These are phyloP conservation scores for Ceratocystis albifundus DNA, from an alignment of 2,329 filamentous ascomycete species.

Conservation along the genomic window DNA sequence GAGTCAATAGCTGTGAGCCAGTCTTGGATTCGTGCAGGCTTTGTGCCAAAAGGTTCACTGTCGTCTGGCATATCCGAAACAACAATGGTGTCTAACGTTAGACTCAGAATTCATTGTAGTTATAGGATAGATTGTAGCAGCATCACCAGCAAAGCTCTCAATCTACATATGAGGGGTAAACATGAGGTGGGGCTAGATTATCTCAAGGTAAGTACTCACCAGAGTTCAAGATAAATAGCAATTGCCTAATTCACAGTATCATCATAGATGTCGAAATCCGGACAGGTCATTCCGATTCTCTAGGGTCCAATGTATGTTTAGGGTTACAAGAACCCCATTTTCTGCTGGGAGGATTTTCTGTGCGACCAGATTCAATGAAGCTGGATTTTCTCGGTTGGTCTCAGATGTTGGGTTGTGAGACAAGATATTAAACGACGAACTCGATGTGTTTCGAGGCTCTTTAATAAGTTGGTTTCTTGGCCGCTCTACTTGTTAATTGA, in stretches of 20 bases:
- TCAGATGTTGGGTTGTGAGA: slow-evolving; percentile 1
- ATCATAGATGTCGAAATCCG: too few species aligned
- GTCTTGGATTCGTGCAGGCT: slow-evolving; percentile 22
- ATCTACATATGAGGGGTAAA: not conserved
- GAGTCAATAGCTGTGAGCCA: slow-evolving; percentile 1
- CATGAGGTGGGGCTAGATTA: not conserved
- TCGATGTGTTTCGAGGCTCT: slow-evolving; percentile 1
- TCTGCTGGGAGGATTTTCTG: not conserved
- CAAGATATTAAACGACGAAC: slow-evolving; percentile 9
- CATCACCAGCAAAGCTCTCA: not conserved
- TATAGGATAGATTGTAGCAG: not conserved
- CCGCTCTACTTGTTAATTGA: not conserved
- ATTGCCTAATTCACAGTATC: too few species aligned
- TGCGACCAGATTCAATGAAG: not conserved
- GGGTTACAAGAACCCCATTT: not conserved
- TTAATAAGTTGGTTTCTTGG: not conserved
- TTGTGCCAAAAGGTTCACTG: not conserved
- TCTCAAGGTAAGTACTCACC: not conserved
- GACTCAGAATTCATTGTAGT: not conserved
- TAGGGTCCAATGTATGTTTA: not conserved
- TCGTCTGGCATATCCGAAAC: slow-evolving; percentile 14
- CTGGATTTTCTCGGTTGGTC: slow-evolving; percentile 7
- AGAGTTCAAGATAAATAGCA: not conserved
- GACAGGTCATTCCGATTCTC: not conserved
- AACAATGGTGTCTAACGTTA: not conserved